phyloP scores from a whole-genome alignment of 2,329 filamentous ascomycete genomes.

The Scopulariopsis brevicaulis region DNA sequence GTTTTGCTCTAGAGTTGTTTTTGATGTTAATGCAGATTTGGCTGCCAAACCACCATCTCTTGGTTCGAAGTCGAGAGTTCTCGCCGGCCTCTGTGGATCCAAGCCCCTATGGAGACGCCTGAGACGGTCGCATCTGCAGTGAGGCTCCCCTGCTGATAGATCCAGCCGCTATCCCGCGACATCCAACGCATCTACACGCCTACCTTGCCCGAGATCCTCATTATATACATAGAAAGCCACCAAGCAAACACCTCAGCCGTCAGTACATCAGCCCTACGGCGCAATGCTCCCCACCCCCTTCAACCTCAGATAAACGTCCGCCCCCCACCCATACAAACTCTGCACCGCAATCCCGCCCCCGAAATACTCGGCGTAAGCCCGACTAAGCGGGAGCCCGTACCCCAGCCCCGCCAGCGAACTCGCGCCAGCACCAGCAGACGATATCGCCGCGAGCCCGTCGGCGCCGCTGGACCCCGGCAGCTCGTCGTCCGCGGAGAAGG shows the following conservation, averaged over 20 bases:
- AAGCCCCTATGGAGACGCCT: not conserved
- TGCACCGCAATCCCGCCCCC: conserved; percentile 92
- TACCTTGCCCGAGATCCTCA: too few species aligned
- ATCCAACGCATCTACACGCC: too few species aligned
- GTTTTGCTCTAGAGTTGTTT: not conserved
- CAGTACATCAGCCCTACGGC: conserved; percentile 9
- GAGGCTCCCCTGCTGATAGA: not conserved
- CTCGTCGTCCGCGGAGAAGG: conserved; percentile 58
- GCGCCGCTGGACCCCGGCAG: conserved; percentile 26
- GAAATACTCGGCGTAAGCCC: conserved; percentile 97
- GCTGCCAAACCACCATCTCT: not conserved
- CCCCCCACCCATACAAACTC: conserved; percentile 87
- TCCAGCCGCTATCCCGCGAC: not conserved
- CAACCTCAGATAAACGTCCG: conserved; percentile 55
- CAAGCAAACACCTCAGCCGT: not conserved
- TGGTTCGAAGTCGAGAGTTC: not conserved
- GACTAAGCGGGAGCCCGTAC: conserved; percentile 80
- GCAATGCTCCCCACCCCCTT: conserved; percentile 50
- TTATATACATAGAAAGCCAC: too few species aligned
- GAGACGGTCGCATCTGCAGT: not conserved
- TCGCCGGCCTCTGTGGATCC: not conserved
- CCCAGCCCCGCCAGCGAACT: conserved; percentile 88
- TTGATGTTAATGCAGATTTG: not conserved
- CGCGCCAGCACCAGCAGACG: conserved; percentile 56
- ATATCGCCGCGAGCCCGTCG: conserved; percentile 61